Conservation (phyloP, 495 filamentous ascomycete species). For the Lasiosphaeria ovina region DNA sequence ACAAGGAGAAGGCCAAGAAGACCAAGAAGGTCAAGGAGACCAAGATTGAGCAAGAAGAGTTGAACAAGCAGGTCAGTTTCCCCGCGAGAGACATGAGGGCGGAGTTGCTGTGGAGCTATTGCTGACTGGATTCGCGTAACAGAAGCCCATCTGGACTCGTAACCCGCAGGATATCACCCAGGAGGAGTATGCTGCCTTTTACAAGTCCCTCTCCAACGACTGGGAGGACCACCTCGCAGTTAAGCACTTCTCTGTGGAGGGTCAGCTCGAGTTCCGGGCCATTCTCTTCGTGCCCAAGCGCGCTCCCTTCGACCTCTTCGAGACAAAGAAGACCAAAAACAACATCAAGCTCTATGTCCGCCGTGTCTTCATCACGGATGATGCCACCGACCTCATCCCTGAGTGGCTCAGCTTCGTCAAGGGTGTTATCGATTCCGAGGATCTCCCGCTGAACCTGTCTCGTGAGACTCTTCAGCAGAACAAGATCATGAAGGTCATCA, state of each 20-base stretch:
- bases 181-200: conserved; percentile 98
- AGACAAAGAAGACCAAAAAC: conserved; percentile 99
- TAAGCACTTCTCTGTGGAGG: conserved; percentile 99
- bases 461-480: conserved; percentile 99
- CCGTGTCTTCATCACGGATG: conserved; percentile 99
- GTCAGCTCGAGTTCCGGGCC: conserved; percentile 99
- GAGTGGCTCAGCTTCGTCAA: conserved; percentile 99
- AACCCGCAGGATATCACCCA: conserved; percentile 93
- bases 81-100: neutral
- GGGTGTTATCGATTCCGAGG: conserved; percentile 99
- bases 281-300: conserved; percentile 99
- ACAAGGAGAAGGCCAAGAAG: conserved; percentile 84
- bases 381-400: conserved; percentile 97
- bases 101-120: neutral
- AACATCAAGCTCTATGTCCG: conserved; percentile 99
- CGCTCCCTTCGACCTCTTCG: conserved; percentile 98
- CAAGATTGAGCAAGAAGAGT: conserved; percentile 97
- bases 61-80: conserved; percentile 82
- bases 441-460: conserved; percentile 97
- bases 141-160: conserved; percentile 98
- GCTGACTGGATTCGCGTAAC: conserved; percentile 1
- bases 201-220: conserved; percentile 99
- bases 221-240: conserved; percentile 99
- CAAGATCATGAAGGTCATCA: conserved; percentile 99
- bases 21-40: conserved; percentile 99